phyloP scores from a whole-genome alignment of 1,139 yeast species.

The Hanseniaspora sp. region DNA sequence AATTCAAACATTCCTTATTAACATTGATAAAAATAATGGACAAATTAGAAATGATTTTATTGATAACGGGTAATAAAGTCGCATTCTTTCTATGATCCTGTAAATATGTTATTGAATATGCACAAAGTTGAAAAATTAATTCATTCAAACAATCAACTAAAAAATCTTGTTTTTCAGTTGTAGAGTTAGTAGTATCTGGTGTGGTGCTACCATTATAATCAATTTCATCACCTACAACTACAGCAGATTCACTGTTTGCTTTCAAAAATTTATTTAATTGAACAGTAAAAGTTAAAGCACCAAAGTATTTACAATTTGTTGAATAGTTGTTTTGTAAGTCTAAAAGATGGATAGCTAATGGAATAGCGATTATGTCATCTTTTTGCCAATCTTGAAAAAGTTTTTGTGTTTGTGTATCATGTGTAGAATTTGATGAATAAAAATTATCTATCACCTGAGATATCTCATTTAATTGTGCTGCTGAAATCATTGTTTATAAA shows the following conservation, averaged over 20 bases:
- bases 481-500: not conserved
- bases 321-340: constrained; percentile 22
- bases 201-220: not conserved
- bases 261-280: constrained; percentile 32
- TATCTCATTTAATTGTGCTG: constrained; percentile 6
- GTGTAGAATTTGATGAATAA: constrained; percentile 28
- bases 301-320: constrained; percentile 40
- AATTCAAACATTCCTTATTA: constrained; percentile 20
- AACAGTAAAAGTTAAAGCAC: constrained; percentile 59
- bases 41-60: constrained; percentile 43
- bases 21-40: constrained; percentile 39
- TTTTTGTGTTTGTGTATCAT: constrained; percentile 40
- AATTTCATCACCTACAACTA: not conserved
- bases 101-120: not conserved
- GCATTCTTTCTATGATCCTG: not conserved
- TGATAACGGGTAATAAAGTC: constrained; percentile 30
- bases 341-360: constrained; percentile 42
- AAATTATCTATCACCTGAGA: constrained; percentile 25
- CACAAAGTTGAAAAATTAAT: constrained; percentile 9
- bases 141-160: constrained; percentile 7
- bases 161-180: not conserved
- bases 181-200: not conserved
- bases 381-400: constrained; percentile 46
- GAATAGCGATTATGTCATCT: constrained; percentile 38
- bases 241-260: constrained; percentile 6